Conservation (phyloP, 768 basidiomycete species). For the Agaricus bisporus region DNA sequence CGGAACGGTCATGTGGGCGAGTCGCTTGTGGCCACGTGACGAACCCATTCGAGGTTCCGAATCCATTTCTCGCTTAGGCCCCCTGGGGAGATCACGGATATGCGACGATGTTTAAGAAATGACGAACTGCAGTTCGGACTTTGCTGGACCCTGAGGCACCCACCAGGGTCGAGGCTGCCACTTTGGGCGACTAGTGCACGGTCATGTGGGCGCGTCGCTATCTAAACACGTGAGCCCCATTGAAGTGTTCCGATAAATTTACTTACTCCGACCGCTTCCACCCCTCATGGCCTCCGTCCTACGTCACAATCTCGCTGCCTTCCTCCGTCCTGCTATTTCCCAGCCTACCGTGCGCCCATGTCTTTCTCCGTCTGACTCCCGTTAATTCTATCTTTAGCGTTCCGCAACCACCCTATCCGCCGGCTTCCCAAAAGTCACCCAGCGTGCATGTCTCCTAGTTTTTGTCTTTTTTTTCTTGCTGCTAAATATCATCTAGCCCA, state of each 20-base stretch:
- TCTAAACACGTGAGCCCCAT: background rate
- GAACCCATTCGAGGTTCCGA: too few relatives aligned
- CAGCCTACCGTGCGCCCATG: constrained; percentile 40
- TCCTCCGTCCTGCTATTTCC: constrained; percentile 44
- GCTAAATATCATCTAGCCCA: constrained; percentile 38
- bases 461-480: constrained; percentile 7
- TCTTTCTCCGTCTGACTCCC: constrained; percentile 1
- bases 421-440: constrained; percentile 69
- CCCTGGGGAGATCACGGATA: too few relatives aligned
- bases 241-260: constrained; percentile 3
- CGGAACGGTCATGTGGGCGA: constrained; percentile 9
- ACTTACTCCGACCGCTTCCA: constrained; percentile 16
- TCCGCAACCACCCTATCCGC: constrained; percentile 73
- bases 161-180: background rate
- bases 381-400: constrained; percentile 35
- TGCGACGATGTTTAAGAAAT: too few relatives aligned
- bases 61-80: too few relatives aligned
- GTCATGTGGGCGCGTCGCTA: constrained; percentile 9
- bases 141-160: too few relatives aligned
- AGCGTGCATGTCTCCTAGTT: constrained; percentile 44
- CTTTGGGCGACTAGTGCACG: background rate
- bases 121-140: too few relatives aligned
- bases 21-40: background rate
- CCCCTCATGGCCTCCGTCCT: constrained; percentile 41
- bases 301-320: constrained; percentile 55